Conservation (phyloP, 2,329 filamentous ascomycete genomes). For the Fusarium goolgardi region DNA sequence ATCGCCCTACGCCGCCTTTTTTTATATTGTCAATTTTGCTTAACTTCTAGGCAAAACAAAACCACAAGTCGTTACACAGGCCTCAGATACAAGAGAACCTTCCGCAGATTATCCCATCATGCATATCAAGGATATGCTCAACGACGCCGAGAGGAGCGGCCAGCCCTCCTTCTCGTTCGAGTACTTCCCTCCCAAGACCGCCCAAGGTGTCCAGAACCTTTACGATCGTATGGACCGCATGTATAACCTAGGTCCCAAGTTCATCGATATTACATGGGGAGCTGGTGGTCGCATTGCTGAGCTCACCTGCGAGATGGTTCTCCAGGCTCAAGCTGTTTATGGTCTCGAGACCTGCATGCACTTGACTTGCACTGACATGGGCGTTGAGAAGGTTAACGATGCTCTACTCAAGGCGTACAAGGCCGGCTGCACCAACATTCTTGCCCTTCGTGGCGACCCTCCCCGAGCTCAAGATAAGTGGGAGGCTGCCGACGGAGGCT, state of each 20-base stretch:
- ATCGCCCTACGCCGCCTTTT: conserved; percentile 7
- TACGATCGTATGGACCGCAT: conserved; percentile 99
- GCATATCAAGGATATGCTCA: conserved; percentile 95
- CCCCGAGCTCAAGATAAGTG: conserved; percentile 94
- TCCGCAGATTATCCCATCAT: conserved; percentile 65
- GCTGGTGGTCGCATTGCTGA: conserved; percentile 92
- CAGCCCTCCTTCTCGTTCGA: conserved; percentile 97
- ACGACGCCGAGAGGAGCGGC: conserved; percentile 80
- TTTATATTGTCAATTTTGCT: background rate
- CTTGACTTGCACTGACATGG: conserved; percentile 98
- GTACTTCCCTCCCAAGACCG: conserved; percentile 98
- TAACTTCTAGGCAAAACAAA: conserved; percentile 6
- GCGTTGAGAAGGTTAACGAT: conserved; percentile 87
- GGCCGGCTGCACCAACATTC: conserved; percentile 95
- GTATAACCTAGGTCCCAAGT: conserved; percentile 92
- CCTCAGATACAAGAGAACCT: background rate
- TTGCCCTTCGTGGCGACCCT: conserved; percentile 92
- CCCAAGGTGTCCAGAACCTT: conserved; percentile 96
- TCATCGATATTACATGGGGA: conserved; percentile 99
- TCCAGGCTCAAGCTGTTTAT: conserved; percentile 93
- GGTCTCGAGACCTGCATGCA: conserved; percentile 99
- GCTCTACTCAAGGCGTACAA: conserved; percentile 91
- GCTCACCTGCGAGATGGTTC: conserved; percentile 97
- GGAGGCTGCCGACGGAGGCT: conserved; percentile 87
- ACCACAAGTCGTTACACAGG: background rate